Evolutionary conservation across 2,329 filamentous ascomycete species (phyloP), one percentile per base, ranked within the genome.

Genomic region (Gaeumannomyces sp.): DNA sequence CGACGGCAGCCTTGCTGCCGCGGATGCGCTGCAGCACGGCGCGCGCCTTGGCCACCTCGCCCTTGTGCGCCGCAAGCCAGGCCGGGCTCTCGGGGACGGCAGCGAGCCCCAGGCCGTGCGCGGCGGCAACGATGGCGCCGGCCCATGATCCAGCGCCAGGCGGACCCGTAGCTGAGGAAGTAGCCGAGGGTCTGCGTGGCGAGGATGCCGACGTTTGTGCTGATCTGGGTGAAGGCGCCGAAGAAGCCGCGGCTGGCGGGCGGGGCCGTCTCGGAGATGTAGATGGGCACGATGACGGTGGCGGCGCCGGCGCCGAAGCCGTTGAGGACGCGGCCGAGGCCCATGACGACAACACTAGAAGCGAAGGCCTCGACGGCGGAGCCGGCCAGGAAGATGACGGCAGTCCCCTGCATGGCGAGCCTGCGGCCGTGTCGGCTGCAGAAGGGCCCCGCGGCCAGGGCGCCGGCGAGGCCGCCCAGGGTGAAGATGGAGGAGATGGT

Each of bases 271-370:
- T 99, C 95, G 60, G 92, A 93, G 70, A 99, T 92, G 79, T 96
- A 99, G 27, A 99, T 85, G 0, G 95, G 95, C 3, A 96, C 93
- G 50, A 97, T 91, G 27, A 99, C 95, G 3, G 95, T 94, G 1
- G 93, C 87, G 2, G 93, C 92, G 28, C 95, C 95, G 7, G 93
- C 93, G 8, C 91, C 93, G 1, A 96, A 74, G 14, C 95, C 95
- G 11, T 91, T 89, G 19, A 98, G 73, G 28, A 97, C 80, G 28
- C 95, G 85, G 6, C 94, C 95, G 22, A 91, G 67, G 0, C 85
- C 84, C 76, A 99, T 81, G 35, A 90, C 73, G 3, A 82, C 76
- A 25, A 96, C 89, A 56, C 83, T 86, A 3, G 82, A 79, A 0
- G 93, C 85, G 10, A 93, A 72, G 0, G 92, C 88, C 77, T 96